A percentile compares a stretch with the other conserved stretches of the same genome.
phyloP scores from a whole-genome alignment of 2,329 filamentous ascomycete genomes.

The Blastomyces emzantsi region DNA sequence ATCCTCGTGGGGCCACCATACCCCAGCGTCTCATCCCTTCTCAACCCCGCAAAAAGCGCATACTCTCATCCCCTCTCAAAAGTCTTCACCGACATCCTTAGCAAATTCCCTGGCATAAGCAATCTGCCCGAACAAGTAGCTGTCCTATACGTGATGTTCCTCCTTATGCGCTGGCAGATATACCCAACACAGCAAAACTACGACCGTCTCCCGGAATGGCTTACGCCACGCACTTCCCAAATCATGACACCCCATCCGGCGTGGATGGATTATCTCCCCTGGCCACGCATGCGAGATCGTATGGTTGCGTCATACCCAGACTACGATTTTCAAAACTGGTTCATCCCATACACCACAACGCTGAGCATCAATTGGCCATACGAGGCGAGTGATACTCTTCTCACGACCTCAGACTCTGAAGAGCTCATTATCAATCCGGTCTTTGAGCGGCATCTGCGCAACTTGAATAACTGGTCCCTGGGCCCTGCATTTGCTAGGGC shows the following conservation, averaged over 20 bases:
- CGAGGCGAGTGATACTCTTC: slow-evolving; percentile 59
- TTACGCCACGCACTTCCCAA: slow-evolving; percentile 58
- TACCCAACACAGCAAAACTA: slow-evolving; percentile 71
- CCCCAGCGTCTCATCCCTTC: slow-evolving; percentile 67
- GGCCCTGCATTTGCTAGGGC: slow-evolving; percentile 58
- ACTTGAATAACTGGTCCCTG: slow-evolving; percentile 72
- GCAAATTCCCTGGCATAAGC: slow-evolving; percentile 71
- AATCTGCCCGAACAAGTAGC: slow-evolving; percentile 75
- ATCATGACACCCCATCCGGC: slow-evolving; percentile 59
- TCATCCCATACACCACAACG: slow-evolving; percentile 69
- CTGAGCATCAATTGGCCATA: slow-evolving; percentile 79
- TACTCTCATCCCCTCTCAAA: slow-evolving; percentile 70
- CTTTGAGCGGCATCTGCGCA: slow-evolving; percentile 69
- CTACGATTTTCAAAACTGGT: slow-evolving; percentile 70
- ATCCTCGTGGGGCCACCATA: slow-evolving; percentile 68
- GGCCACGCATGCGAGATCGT: slow-evolving; percentile 64
- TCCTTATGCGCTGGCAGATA: slow-evolving; percentile 78
- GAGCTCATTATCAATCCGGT: slow-evolving; percentile 76
- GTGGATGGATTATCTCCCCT: slow-evolving; percentile 78
- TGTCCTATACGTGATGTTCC: slow-evolving; percentile 77
- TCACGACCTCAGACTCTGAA: slow-evolving; percentile 44
- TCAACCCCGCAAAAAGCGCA: slow-evolving; percentile 57
- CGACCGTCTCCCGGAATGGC: slow-evolving; percentile 64
- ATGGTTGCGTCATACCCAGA: slow-evolving; percentile 47
- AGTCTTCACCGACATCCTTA: slow-evolving; percentile 74